Percentiles rank a stretch among this genome's conserved stretches.
phyloP scores from a whole-genome alignment of 1,284 basidiomycete genomes.

The Phlebopus sp. region DNA sequence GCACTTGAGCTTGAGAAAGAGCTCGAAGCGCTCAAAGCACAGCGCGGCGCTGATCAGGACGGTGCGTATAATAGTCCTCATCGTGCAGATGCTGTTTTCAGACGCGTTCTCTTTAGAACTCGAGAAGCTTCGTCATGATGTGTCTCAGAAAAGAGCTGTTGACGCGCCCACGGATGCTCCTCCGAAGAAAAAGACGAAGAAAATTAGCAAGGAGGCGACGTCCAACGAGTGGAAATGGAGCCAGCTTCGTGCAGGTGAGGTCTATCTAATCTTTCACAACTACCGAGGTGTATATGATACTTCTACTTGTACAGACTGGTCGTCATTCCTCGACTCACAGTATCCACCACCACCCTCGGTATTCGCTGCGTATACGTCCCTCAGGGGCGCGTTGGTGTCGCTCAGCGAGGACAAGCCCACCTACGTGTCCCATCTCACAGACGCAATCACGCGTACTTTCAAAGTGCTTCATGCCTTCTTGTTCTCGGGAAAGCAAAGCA shows the following conservation, averaged over 20 bases:
- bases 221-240: constrained; percentile 20
- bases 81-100: background rate
- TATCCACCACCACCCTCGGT: constrained; percentile 25
- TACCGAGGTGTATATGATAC: background rate
- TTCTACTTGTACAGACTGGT: constrained; percentile 19
- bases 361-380: constrained; percentile 20
- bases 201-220: constrained; percentile 11
- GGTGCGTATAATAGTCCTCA: constrained; percentile 7
- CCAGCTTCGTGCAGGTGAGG: constrained; percentile 18
- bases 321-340: constrained; percentile 18
- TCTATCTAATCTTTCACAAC: background rate
- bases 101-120: constrained; percentile 12
- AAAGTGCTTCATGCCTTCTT: constrained; percentile 20
- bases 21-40: constrained; percentile 19
- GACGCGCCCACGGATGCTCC: constrained; percentile 14
- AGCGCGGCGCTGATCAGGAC: constrained; percentile 20
- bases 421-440: constrained; percentile 13
- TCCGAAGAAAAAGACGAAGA: constrained; percentile 30
- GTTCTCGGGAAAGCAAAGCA: constrained; percentile 11
- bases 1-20: constrained; percentile 29
- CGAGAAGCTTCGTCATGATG: constrained; percentile 10
- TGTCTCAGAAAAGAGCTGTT: constrained; percentile 7
- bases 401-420: constrained; percentile 6
- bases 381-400: constrained; percentile 16
- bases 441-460: constrained; percentile 22